A percentile compares a stretch with the other conserved stretches of the same genome.
These are phyloP conservation scores for Yarrowia sp. DNA, from an alignment of 805 yeast species.

Conservation along the genomic window DNA sequence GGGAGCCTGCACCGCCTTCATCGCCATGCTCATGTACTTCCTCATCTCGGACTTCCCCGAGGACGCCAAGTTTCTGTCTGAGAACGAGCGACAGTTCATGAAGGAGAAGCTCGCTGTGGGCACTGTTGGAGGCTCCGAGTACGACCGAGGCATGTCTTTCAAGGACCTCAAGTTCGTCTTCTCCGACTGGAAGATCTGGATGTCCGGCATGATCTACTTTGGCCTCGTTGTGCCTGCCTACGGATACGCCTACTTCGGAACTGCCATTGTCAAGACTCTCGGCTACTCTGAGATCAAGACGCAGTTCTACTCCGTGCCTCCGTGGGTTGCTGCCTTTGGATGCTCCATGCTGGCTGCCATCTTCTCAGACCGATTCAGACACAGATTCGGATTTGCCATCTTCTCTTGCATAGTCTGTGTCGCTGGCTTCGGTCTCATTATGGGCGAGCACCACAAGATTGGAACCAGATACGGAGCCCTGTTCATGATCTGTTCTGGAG, in stretches of 20 bases:
- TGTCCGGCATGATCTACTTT: constrained; percentile 61
- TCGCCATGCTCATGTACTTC: constrained; percentile 44
- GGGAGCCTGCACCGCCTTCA: constrained; percentile 42
- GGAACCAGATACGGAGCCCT: constrained; percentile 60
- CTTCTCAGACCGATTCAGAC: constrained; percentile 54
- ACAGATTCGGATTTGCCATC: constrained; percentile 37
- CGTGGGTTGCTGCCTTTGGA: constrained; percentile 78
- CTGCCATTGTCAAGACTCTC: constrained; percentile 59
- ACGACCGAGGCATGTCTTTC: constrained; percentile 48
- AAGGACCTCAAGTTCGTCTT: constrained; percentile 50
- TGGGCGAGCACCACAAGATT: constrained; percentile 45
- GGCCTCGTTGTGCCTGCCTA: constrained; percentile 69
- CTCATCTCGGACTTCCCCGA: constrained; percentile 72
- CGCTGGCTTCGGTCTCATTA: constrained; percentile 55
- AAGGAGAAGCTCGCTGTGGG: constrained; percentile 60
- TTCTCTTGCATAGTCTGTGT: constrained; percentile 43
- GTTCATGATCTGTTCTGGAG: constrained; percentile 57
- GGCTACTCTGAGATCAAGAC: constrained; percentile 71
- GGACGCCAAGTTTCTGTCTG: constrained; percentile 53
- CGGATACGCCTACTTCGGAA: constrained; percentile 72
- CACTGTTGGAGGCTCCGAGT: constrained; percentile 49
- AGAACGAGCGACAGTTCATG: constrained; percentile 53
- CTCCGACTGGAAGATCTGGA: constrained; percentile 58
- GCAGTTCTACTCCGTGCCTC: constrained; percentile 78
- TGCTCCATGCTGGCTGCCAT: constrained; percentile 60